Percentiles rank a stretch among this genome's conserved stretches.
phyloP scores from a whole-genome alignment of 208 protist species.

The Wallacemonas sp. region DNA sequence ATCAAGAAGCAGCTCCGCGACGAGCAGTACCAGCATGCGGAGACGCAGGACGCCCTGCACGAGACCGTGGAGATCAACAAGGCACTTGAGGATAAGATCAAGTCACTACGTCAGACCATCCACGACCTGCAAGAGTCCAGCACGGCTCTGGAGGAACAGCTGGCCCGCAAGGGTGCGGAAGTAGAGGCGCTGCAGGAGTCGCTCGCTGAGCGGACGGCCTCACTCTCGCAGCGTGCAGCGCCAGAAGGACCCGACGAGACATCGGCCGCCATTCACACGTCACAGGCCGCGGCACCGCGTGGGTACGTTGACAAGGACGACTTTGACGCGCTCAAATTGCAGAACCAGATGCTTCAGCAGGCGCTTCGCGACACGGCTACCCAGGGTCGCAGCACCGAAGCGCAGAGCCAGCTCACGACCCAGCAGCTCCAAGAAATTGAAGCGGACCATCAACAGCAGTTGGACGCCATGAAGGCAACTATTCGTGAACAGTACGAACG shows the following conservation, averaged over 20 bases:
- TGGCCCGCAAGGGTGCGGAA: conserved; percentile 33
- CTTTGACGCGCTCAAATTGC: conserved; percentile 49
- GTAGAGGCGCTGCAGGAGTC: conserved; percentile 36
- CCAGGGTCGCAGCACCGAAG: conserved; percentile 19
- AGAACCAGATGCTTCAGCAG: conserved; percentile 57
- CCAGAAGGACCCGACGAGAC: not conserved
- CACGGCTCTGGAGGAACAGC: conserved; percentile 12
- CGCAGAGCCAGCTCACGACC: conserved; percentile 23
- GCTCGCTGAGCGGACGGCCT: conserved; percentile 5
- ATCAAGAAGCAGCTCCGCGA: conserved; percentile 30
- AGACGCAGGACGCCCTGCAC: conserved; percentile 23
- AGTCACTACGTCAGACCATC: not conserved
- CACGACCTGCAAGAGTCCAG: not conserved
- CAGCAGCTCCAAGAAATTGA: conserved; percentile 57
- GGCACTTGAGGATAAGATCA: conserved; percentile 1
- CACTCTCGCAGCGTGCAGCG: not conserved
- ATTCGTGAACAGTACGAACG: conserved; percentile 44
- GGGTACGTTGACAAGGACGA: conserved; percentile 57
- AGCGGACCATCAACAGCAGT: conserved; percentile 59
- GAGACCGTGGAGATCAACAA: conserved; percentile 27
- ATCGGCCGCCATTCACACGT: not conserved
- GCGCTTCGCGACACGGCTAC: conserved; percentile 39
- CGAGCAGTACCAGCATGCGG: conserved; percentile 11
- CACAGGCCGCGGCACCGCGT: not conserved
- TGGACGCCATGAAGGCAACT: conserved; percentile 55